Percentiles rank a stretch among this genome's conserved stretches.
phyloP scores from a whole-genome alignment of 179 eudicot species.

The Beta lomatogona region DNA sequence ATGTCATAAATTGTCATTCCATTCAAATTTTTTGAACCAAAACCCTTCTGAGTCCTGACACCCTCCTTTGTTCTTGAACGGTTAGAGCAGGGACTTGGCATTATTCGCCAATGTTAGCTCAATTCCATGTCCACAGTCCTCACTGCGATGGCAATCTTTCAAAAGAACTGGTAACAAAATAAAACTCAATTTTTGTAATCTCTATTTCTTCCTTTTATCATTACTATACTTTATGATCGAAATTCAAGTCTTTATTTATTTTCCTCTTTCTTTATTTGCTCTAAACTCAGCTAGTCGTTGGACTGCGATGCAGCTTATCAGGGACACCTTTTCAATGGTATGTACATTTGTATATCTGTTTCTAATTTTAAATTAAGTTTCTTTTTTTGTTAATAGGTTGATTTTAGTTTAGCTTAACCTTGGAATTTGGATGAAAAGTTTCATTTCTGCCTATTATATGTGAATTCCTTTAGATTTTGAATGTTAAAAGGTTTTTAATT shows the following conservation, averaged over 20 bases:
- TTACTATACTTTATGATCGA: background rate
- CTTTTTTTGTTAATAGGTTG: background rate
- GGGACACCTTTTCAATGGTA: constrained; percentile 89
- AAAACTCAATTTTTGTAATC: background rate
- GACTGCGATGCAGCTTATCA: constrained; percentile 69
- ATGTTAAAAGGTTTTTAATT: constrained; percentile 27
- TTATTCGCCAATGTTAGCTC: background rate
- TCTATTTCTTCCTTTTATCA: background rate
- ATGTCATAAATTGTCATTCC: too few relatives aligned
- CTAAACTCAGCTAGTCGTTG: constrained; percentile 58
- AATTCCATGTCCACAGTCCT: constrained; percentile 27
- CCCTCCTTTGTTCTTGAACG: too few relatives aligned
- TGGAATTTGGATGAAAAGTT: background rate
- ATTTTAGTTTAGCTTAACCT: background rate
- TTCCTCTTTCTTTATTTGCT: background rate
- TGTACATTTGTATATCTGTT: background rate
- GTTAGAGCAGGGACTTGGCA: too few relatives aligned
- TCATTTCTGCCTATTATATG: background rate
- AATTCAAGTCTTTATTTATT: background rate
- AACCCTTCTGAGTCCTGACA: too few relatives aligned
- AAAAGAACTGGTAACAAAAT: constrained; percentile 44
- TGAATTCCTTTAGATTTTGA: constrained; percentile 54
- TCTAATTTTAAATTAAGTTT: background rate
- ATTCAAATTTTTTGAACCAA: too few relatives aligned
- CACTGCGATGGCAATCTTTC: constrained; percentile 68